Evolutionary conservation across 208 protist genomes (phyloP), one percentile per base, ranked within the genome.

Genomic region (Zelonia costaricensis): DNA sequence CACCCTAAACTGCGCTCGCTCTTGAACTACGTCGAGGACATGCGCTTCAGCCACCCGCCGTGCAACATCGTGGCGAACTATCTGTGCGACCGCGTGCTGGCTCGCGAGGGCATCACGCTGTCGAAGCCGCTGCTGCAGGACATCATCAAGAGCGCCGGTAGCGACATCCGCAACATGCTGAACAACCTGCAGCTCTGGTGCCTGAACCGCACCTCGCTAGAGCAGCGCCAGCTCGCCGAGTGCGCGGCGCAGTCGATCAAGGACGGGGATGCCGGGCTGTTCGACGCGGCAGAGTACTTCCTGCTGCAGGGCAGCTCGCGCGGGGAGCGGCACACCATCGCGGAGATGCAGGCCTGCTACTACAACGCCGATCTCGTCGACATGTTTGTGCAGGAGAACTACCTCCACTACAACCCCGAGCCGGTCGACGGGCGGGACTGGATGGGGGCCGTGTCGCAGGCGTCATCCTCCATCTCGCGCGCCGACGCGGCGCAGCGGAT

Each of bases 131-230:
- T 95, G 9, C 55, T 99, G 22, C 79, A 95, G 46, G 86, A 97
- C 49, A 74, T 99, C 20, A 87, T 97, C 23, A 76, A 95, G 65
- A 78, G 65, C 20, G 84, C 86, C 6, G 82, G 97, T 30, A 95
- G 92, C 28, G 98, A 99, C 74, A 98, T 99, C 31, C 80, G 98
- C 35, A 97, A 91, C 74, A 87, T 98, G 62, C 80, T 99, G 18
- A 98, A 98, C 76, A 88, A 95, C 49, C 58, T 99, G 25, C 98
- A 99, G 82, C 66, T 99, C 58, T 96, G 91, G 87, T 94, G 80
- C 43, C 45, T 88, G 15, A 72, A 86, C 8, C 57, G 63, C 10
- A 69, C 10, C 13, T 74, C 69, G 16, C 62, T 95, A 16, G 77
- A 86, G 56, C 89, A 88, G 59, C 75, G 81, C 15, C 42, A 78